These are phyloP conservation scores for Halenospora varia DNA, from an alignment of 495 filamentous ascomycete species.

Conservation along the genomic window DNA sequence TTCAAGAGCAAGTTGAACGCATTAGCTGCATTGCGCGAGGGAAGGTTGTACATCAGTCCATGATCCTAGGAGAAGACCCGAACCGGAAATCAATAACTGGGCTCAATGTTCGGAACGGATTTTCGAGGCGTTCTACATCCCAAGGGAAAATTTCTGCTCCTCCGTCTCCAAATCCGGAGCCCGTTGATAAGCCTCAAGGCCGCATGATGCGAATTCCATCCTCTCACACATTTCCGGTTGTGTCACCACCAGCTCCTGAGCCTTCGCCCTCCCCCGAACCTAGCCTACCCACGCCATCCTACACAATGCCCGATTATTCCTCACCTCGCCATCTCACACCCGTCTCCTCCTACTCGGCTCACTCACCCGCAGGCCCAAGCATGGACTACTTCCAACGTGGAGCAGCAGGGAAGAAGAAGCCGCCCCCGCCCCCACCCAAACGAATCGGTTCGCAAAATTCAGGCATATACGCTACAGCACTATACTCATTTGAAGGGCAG, in stretches of 20 bases:
- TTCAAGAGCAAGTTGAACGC: slow-evolving; percentile 69
- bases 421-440: slow-evolving; percentile 30
- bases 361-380: slow-evolving; percentile 20
- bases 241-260: slow-evolving; percentile 3
- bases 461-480: slow-evolving; percentile 67
- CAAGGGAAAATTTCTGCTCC: slow-evolving; percentile 27
- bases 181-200: neutral
- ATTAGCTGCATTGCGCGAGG: slow-evolving; percentile 66
- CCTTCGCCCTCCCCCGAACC: slow-evolving; percentile 9
- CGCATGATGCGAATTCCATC: slow-evolving; percentile 27
- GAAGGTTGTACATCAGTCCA: slow-evolving; percentile 59
- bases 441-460: slow-evolving; percentile 16
- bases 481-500: slow-evolving; percentile 77
- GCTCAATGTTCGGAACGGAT: slow-evolving; percentile 33
- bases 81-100: slow-evolving; percentile 28
- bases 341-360: slow-evolving; percentile 17
- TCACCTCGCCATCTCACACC: slow-evolving; percentile 15
- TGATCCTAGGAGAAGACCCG: slow-evolving; percentile 19
- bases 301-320: slow-evolving; percentile 13
- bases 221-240: slow-evolving; percentile 9
- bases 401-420: slow-evolving; percentile 27
- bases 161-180: slow-evolving; percentile 22
- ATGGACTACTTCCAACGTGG: slow-evolving; percentile 23
- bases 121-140: slow-evolving; percentile 22
- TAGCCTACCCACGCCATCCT: neutral